These are phyloP conservation scores for Calonectria pauciramosa DNA, from an alignment of 2,329 filamentous ascomycete species.

Conservation along the genomic window DNA sequence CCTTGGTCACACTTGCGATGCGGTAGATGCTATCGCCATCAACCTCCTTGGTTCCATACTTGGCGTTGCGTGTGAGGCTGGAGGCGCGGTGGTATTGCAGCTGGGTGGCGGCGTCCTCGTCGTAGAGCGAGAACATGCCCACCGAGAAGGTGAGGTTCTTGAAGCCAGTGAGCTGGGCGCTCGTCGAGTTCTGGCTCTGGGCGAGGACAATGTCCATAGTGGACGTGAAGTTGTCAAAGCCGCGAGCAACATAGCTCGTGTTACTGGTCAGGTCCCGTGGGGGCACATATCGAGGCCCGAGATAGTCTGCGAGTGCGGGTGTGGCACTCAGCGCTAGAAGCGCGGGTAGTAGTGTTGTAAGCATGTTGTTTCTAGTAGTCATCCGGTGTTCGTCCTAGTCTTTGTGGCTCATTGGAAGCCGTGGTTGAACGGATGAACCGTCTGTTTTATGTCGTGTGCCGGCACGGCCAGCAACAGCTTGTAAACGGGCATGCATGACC, in stretches of 20 bases:
- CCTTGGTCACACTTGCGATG: slow-evolving; percentile 1
- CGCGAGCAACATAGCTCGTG: not conserved
- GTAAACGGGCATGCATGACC: not conserved
- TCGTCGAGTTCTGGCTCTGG: not conserved
- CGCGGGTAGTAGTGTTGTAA: not conserved
- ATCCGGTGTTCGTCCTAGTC: not conserved
- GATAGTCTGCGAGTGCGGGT: slow-evolving; percentile 12
- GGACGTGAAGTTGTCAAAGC: slow-evolving; percentile 16
- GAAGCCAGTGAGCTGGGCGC: not conserved
- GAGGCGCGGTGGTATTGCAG: slow-evolving; percentile 24
- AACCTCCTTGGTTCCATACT: not conserved
- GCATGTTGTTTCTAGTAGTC: not conserved
- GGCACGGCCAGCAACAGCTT: not conserved
- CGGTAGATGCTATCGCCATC: slow-evolving; percentile 5
- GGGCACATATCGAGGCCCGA: slow-evolving; percentile 10
- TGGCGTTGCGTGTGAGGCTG: not conserved
- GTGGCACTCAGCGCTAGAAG: slow-evolving; percentile 6
- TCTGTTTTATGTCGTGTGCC: not conserved
- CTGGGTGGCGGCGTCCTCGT: not conserved
- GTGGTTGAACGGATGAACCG: not conserved
- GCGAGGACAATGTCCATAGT: not conserved
- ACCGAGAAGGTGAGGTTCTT: slow-evolving; percentile 24
- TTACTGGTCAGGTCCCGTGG: slow-evolving; percentile 16
- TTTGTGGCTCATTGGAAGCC: not conserved
- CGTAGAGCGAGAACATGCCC: slow-evolving; percentile 27